Base-by-base conservation (phyloP, 441 rosid species). In the Monsonia emarginata region DNA sequence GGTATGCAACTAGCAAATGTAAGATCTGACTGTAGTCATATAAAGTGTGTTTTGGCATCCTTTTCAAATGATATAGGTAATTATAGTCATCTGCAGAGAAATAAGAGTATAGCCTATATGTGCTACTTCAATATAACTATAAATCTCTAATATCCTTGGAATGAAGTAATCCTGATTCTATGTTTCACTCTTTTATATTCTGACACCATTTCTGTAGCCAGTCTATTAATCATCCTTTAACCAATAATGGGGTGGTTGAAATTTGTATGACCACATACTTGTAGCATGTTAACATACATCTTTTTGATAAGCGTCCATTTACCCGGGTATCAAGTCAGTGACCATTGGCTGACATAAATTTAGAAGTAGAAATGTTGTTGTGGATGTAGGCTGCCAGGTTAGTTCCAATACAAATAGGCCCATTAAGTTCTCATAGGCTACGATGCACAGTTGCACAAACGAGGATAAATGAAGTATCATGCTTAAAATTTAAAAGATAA, bases 1-100 rank as follows among this genome's bases (percentile, higher is more conserved):
- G 98, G 98, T 85, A 84, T 75, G 66, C 25, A 57, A 42, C 34
- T 65, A 58, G n/a, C n/a, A n/a, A 19, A 27, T 60, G 32, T 62
- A 9, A 16, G 10, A 18, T 16, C 36, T 13, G 19, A 34, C 57
- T 58, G n/a, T 24, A 30, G 40, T 52, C 11, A n/a, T n/a, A n/a
- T n/a, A n/a, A n/a, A n/a, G n/a, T n/a, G n/a, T n/a, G n/a, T n/a
- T n/a, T n/a, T n/a, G n/a, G n/a, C n/a, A n/a, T n/a, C n/a, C n/a
- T n/a, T n/a, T n/a, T n/a, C n/a, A n/a, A n/a, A n/a, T n/a, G n/a
- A n/a, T n/a, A 5, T 18, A 46, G 54, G 21, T 46, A 36, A 36
- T 7, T 10, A 34, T 34, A 34, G 11, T 34, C 40, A 34, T 34
- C 10, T 8, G 40, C 40, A 34, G 40, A 13, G 40, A 34, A 34